Base-by-base conservation (phyloP, 495 filamentous ascomycete genomes). In the Cercophora scortea region DNA sequence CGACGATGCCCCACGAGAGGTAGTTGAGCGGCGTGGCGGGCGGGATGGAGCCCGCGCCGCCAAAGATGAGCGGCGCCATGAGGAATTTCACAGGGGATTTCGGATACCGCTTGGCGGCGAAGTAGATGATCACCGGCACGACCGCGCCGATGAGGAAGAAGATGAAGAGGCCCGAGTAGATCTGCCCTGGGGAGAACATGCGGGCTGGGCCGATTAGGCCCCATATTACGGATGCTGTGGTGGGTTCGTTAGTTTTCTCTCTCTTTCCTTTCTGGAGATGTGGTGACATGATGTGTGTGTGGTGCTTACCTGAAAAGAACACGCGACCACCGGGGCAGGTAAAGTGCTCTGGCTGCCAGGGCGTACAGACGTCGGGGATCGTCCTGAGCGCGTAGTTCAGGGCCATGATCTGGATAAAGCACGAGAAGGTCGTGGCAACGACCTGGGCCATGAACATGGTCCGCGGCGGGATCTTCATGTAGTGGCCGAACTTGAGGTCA, bases 1-100 rank as follows among this genome's bases (percentile, higher is more conserved):
- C 84, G 12, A 85, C 80, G 18, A 80, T 67, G 61, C 81, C 83
- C 84, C 85, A 88, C 0, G 77, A 79, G 7, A 85, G 74, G 58
- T 86, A 88, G 59, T 81, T 87, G 43, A 87, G 73, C 8, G 83
- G 82, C 3, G 79, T 85, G 2, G 84, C 84, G 0, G 84, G 84
- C 0, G 85, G 84, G 32, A 88, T 84, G 2, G 66, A 53, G 8
- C 77, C 78, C 53, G 82, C 77, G 19, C 83, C 83, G 34, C 83
- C 84, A 57, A 89, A 86, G 42, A 87, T 82, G 0, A 89, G 68
- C 0, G 85, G 85, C 53, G 83, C 80, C 55, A 83, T 85, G 9
- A 83, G 59, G 61, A 79, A 82, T 36, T 77, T 77, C 7, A 77
- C 53, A 0, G 62, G 58, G 18, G 77, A 79, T 56, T 71, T 66